These are phyloP conservation scores for Dichotomocladium elegans DNA, from an alignment of 371 early-diverging fungal species.

Conservation along the genomic window DNA sequence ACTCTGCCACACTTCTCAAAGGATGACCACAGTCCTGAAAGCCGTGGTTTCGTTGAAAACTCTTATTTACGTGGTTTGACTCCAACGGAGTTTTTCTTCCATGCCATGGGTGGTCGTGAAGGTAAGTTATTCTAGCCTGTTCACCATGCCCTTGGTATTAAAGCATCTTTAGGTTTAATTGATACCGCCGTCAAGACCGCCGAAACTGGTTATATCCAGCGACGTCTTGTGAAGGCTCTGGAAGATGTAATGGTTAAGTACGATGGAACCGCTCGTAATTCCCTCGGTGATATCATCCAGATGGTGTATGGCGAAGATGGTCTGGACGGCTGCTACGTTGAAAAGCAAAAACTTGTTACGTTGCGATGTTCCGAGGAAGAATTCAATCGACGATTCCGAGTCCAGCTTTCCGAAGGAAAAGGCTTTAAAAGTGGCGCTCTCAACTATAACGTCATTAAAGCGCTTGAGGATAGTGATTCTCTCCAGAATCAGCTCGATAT, in stretches of 20 bases:
- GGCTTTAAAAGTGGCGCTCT: constrained; percentile 64
- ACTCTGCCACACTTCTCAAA: constrained; percentile 98
- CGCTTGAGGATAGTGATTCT: constrained; percentile 63
- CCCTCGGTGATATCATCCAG: constrained; percentile 90
- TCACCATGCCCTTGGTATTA: neutral
- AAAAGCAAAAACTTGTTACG: constrained; percentile 77
- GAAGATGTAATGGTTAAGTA: constrained; percentile 98
- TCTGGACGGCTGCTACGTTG: constrained; percentile 94
- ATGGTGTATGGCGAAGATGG: constrained; percentile 99
- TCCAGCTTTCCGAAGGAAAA: constrained; percentile 67
- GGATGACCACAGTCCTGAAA: constrained; percentile 97
- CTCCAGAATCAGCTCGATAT: constrained; percentile 75
- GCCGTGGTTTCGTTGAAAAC: constrained; percentile 98
- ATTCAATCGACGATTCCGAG: constrained; percentile 76
- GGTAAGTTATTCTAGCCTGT: constrained; percentile 46
- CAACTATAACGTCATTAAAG: constrained; percentile 61
- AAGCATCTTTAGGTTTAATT: constrained; percentile 59
- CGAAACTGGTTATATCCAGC: constrained; percentile 99
- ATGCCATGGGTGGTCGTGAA: constrained; percentile 99
- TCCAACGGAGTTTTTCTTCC: constrained; percentile 99
- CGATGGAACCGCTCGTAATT: constrained; percentile 98
- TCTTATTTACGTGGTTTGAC: constrained; percentile 97
- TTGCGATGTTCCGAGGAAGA: constrained; percentile 63
- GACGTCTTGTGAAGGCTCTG: constrained; percentile 98
- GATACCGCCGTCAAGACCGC: constrained; percentile 99